Evolutionary conservation across 31 red algal species (phyloP), one percentile per base, ranked within the genome.

Genomic region (Odonthalia washingtoniensis): DNA sequence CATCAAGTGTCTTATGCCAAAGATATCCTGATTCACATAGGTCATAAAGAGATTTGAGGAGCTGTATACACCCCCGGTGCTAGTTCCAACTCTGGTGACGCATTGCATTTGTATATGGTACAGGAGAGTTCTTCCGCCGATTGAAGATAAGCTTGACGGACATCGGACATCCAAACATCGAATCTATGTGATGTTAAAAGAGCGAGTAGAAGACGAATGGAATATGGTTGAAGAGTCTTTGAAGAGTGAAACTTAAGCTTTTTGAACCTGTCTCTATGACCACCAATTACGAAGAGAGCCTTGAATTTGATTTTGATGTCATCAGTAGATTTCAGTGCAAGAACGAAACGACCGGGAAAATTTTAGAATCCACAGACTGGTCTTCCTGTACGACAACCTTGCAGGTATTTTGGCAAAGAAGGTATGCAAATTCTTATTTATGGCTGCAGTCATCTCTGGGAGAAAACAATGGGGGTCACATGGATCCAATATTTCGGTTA

Each of bases 121-220:
- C 90, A 57, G 21, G 31, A 30, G 3, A 86, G 52, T 9, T 42
- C 35, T 81, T n/a, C n/a, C n/a, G n/a, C n/a, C n/a, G n/a, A n/a
- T n/a, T n/a, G n/a, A n/a, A n/a, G n/a, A n/a, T n/a, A 92, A 0
- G 75, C 90, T 46, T 92, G 90, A 1, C 30, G 53, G 6, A 92
- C 66, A 72, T 92, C 82, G 1, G 42, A 27, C 4, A 83, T 72
- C 83, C 70, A 87, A 28, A 93, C 34, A 0, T 70, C 38, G 30
- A 83, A 87, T 16, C 53, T 70, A 28, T 65, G 69, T 1, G 75
- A 34, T 4, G 77, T 44, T 9, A 77, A 65, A 33, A 87, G 39
- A n/a, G 77, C 28, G 1, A 93, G 5, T 2, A 83, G 38, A 21
- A 93, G 5, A 1, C 65, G 65, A 5, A 87, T 69, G 18, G 90